Conservation (phyloP, 768 basidiomycete genomes). For the Lepiota brunneoincarnata region DNA sequence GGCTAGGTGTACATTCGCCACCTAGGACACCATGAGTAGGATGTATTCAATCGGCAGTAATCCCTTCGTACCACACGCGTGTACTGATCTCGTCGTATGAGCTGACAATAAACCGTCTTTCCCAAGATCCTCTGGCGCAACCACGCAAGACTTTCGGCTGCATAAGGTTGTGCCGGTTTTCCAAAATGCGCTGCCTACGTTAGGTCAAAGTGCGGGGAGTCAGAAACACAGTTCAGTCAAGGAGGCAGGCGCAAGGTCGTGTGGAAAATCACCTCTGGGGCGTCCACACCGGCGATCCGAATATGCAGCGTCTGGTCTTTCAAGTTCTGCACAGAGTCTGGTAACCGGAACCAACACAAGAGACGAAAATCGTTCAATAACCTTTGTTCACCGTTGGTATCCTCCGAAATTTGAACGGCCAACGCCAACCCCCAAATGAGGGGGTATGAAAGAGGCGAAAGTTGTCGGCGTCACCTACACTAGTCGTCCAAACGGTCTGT, state of each 20-base stretch:
- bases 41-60: background rate
- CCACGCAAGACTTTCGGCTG: slow-evolving; percentile 75
- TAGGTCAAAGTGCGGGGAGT: no score
- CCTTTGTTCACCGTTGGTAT: slow-evolving; percentile 63
- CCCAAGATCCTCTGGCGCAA: slow-evolving; percentile 55
- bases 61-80: slow-evolving; percentile 61
- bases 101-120: slow-evolving; percentile 64
- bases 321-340: slow-evolving; percentile 46
- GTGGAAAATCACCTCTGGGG: slow-evolving; percentile 68
- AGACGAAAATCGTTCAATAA: slow-evolving; percentile 19
- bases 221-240: no score
- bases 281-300: slow-evolving; percentile 88
- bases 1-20: slow-evolving; percentile 59
- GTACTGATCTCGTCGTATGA: slow-evolving; percentile 81
- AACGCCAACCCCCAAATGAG: slow-evolving; percentile 60
- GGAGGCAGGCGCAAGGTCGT: no score
- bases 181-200: slow-evolving; percentile 81
- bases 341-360: background rate
- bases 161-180: slow-evolving; percentile 69
- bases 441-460: slow-evolving; percentile 90
- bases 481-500: slow-evolving; percentile 22
- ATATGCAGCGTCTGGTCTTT: slow-evolving; percentile 83
- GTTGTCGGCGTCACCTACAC: slow-evolving; percentile 87
- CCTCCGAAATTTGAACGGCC: slow-evolving; percentile 66
- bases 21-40: slow-evolving; percentile 36